These are phyloP conservation scores for Silene vulgaris DNA, from an alignment of 179 eudicot genomes.

Conservation along the genomic window DNA sequence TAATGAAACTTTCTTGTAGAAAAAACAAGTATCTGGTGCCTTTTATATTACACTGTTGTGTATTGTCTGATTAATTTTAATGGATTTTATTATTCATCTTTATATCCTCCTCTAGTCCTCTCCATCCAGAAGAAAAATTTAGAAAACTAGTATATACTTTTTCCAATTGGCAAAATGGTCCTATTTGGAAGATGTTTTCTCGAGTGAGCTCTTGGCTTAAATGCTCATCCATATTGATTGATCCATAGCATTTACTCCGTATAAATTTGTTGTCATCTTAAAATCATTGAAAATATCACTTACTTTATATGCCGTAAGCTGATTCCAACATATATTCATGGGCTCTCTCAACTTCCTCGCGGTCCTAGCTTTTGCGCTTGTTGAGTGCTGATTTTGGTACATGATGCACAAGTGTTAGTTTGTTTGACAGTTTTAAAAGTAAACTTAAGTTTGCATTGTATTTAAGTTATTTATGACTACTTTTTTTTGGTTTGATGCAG, in stretches of 20 bases:
- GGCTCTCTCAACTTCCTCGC: not conserved
- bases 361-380: not conserved
- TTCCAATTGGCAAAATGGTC: not conserved
- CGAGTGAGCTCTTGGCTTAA: slow-evolving; percentile 4
- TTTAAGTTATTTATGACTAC: slow-evolving; percentile 19
- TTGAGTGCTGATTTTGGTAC: not conserved
- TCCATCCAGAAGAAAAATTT: not conserved
- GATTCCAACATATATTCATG: not conserved
- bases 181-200: not conserved
- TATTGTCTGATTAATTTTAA: too few relatives aligned
- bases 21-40: not conserved
- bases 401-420: slow-evolving; percentile 6
- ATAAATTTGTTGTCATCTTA: too few relatives aligned
- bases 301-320: not conserved
- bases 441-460: slow-evolving; percentile 12
- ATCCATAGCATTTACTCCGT: too few relatives aligned
- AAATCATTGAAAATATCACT: not conserved
- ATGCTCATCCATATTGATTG: slow-evolving; percentile 4
- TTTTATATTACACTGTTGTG: not conserved
- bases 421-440: not conserved
- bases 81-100: not conserved
- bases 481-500: slow-evolving; percentile 50
- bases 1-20: not conserved
- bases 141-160: not conserved
- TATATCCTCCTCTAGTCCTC: not conserved